A percentile compares a stretch with the other conserved stretches of the same genome.
phyloP scores from a whole-genome alignment of 139 green algal species.

The Bryopsis sp. region DNA sequence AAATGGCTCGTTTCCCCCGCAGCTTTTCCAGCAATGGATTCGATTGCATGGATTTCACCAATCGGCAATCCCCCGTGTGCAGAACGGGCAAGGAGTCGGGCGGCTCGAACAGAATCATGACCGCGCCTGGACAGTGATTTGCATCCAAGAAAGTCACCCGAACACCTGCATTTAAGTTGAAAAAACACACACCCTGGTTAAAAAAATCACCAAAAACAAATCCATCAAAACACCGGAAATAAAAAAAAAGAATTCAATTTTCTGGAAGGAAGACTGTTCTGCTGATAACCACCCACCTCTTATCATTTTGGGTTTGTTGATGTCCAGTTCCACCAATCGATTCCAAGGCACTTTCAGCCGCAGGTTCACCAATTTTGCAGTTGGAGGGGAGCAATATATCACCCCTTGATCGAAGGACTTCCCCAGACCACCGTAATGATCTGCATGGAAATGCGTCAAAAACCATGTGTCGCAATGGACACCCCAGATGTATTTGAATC shows the following conservation, averaged over 20 bases:
- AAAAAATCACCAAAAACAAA: not conserved
- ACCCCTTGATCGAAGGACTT: conserved; percentile 36
- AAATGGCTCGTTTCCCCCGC: conserved; percentile 28
- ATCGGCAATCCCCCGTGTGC: conserved; percentile 74
- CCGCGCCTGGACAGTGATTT: conserved; percentile 87
- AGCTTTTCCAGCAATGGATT: conserved; percentile 45
- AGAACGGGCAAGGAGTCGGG: conserved; percentile 49
- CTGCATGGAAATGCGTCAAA: conserved; percentile 82
- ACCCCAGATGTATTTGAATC: conserved; percentile 38
- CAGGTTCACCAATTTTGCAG: conserved; percentile 46
- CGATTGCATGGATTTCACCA: conserved; percentile 38
- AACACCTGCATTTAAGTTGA: conserved; percentile 27
- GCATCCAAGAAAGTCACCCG: conserved; percentile 79
- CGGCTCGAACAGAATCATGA: conserved; percentile 58
- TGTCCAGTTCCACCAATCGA: conserved; percentile 13
- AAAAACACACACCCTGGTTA: not conserved
- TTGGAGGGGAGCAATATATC: conserved; percentile 63
- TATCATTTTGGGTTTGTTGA: conserved; percentile 22
- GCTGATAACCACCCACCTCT: conserved; percentile 11
- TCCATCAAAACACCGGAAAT: not conserved
- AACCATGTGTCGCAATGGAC: conserved; percentile 48
- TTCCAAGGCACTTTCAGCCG: conserved; percentile 40
- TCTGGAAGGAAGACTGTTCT: not conserved
- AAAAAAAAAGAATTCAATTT: no score
- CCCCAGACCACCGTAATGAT: conserved; percentile 66